Percentiles rank a stretch among this genome's conserved stretches.
phyloP scores from a whole-genome alignment of 148 eudicot genomes.

The Silene uniflora region DNA sequence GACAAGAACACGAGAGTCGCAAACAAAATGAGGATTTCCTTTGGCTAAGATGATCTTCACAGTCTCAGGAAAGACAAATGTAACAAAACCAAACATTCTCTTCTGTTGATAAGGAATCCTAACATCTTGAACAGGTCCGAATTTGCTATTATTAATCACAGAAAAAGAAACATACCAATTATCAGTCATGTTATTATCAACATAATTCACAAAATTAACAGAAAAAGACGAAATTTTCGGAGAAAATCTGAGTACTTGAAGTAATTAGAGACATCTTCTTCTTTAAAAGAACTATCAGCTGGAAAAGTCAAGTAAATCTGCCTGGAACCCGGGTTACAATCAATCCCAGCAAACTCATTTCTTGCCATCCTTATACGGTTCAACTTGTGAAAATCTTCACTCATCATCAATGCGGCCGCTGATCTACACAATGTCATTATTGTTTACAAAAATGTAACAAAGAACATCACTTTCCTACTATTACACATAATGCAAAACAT shows the following conservation, averaged over 20 bases:
- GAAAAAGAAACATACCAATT: background rate
- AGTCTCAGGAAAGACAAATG: conserved; percentile 78
- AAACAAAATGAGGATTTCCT: conserved; percentile 94
- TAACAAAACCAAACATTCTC: conserved; percentile 96
- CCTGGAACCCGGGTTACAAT: conserved; percentile 45
- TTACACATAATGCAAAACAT: no score
- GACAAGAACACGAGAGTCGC: conserved; percentile 96
- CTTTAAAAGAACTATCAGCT: conserved; percentile 89
- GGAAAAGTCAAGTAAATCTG: conserved; percentile 96
- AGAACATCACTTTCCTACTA: no score
- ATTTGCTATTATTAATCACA: conserved; percentile 51
- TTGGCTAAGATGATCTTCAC: conserved; percentile 80
- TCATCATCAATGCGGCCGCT: conserved; percentile 70
- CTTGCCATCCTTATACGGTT: conserved; percentile 50
- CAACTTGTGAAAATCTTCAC: conserved; percentile 60
- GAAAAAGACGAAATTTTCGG: background rate
- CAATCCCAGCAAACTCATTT: conserved; percentile 50
- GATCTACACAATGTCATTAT: conserved; percentile 54
- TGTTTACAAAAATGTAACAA: no score
- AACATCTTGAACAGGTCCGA: conserved; percentile 96
- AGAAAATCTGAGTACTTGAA: conserved; percentile 49
- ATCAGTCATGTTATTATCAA: background rate
- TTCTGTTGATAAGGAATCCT: conserved; percentile 95
- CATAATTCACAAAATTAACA: background rate
- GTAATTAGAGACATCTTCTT: conserved; percentile 85